A percentile compares a stretch with the other conserved stretches of the same genome.
These are phyloP conservation scores for Globisporangium lucens DNA, from an alignment of 352 stramenopile genomes.

Conservation along the genomic window DNA sequence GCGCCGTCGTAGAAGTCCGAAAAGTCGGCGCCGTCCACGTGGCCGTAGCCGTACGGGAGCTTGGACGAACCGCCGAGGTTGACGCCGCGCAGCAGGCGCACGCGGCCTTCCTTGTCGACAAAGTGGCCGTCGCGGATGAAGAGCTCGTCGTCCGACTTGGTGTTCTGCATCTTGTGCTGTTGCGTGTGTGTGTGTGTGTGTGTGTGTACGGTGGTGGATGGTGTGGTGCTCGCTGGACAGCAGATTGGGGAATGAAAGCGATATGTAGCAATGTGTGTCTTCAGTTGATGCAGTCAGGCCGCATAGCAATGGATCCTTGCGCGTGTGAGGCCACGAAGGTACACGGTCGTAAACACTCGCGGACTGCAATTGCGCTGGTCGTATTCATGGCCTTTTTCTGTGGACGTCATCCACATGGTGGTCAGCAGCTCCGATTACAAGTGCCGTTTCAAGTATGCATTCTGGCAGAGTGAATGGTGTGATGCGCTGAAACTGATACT, in stretches of 20 bases:
- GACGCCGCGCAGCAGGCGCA: slow-evolving; percentile 77
- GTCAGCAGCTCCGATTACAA: neutral
- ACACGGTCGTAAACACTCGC: slow-evolving; percentile 1
- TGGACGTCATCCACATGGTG: neutral
- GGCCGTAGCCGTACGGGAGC: slow-evolving; percentile 58
- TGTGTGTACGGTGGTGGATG: neutral
- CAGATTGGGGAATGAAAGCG: slow-evolving; percentile 1
- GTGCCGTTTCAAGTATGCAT: neutral
- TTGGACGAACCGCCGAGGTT: slow-evolving; percentile 90
- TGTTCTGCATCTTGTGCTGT: slow-evolving; percentile 2
- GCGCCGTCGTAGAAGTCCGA: slow-evolving; percentile 53
- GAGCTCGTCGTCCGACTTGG: slow-evolving; percentile 20
- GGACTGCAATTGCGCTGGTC: slow-evolving; percentile 6
- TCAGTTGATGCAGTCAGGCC: too few relatives aligned
- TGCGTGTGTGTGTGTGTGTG: neutral
- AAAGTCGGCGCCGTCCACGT: slow-evolving; percentile 32
- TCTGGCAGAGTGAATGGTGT: neutral
- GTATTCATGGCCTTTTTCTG: neutral
- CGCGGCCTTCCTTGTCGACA: slow-evolving; percentile 68
- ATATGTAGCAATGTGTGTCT: neutral
- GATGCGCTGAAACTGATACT: neutral
- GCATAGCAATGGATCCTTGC: neutral
- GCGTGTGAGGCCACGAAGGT: too few relatives aligned
- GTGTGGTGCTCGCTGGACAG: neutral
- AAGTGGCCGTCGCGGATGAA: slow-evolving; percentile 70